phyloP scores from a whole-genome alignment of 345 rosid species.

The Mangifera indica region DNA sequence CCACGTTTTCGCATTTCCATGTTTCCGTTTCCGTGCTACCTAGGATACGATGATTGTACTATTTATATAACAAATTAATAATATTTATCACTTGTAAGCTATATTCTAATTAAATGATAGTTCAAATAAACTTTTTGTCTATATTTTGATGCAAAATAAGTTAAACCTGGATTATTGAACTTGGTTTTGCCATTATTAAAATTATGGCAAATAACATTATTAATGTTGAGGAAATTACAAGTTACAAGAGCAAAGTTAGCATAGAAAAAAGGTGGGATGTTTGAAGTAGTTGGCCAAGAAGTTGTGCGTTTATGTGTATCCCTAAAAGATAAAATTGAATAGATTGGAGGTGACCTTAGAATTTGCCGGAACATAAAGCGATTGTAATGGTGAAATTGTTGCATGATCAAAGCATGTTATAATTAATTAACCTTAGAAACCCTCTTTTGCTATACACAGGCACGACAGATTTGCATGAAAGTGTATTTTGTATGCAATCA shows the following conservation, averaged over 20 bases:
- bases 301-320: slow-evolving; percentile 28
- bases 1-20: too few species aligned
- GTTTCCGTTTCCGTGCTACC: too few species aligned
- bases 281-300: slow-evolving; percentile 45
- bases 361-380: slow-evolving; percentile 47
- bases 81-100: too few species aligned
- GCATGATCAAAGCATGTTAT: slow-evolving; percentile 55
- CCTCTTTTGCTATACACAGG: slow-evolving; percentile 36
- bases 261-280: background rate
- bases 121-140: too few species aligned
- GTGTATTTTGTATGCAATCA: slow-evolving; percentile 25
- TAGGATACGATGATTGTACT: too few species aligned
- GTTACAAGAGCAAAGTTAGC: background rate
- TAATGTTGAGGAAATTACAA: too few species aligned
- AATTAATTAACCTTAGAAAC: slow-evolving; percentile 36
- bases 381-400: slow-evolving; percentile 26
- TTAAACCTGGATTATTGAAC: too few species aligned
- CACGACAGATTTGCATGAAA: slow-evolving; percentile 55
- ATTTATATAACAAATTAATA: too few species aligned
- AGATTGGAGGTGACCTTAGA: slow-evolving; percentile 43
- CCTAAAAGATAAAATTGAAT: slow-evolving; percentile 17
- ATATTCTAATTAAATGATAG: too few species aligned
- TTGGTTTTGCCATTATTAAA: too few species aligned
- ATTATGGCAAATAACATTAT: too few species aligned
- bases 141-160: too few species aligned